These are phyloP conservation scores for Arabis alpina DNA, from an alignment of 345 rosid genomes.

Conservation along the genomic window DNA sequence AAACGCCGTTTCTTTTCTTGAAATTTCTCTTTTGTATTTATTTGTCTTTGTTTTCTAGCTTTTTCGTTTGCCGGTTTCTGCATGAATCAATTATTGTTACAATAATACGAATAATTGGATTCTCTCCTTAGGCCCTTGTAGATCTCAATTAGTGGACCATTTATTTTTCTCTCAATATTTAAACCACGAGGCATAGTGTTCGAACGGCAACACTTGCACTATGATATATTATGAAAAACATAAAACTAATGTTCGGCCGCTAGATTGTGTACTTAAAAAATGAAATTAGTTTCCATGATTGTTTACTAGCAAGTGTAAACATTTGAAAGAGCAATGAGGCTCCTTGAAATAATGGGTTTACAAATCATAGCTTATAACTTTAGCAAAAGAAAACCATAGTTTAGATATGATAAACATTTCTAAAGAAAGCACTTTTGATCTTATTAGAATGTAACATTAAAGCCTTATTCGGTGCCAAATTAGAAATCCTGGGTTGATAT, in stretches of 20 bases:
- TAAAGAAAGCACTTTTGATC: constrained; percentile 1
- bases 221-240: neutral
- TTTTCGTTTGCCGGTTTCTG: neutral
- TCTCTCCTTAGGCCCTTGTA: constrained; percentile 3
- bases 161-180: neutral
- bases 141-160: constrained; percentile 2
- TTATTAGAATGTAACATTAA: neutral
- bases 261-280: neutral
- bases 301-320: too few relatives aligned
- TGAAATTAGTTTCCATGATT: neutral
- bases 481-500: neutral
- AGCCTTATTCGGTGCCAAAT: constrained; percentile 30
- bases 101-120: constrained; percentile 7
- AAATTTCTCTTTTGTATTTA: constrained; percentile 6
- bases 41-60: constrained; percentile 20
- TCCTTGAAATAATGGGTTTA: neutral
- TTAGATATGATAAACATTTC: constrained; percentile 6
- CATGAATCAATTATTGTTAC: constrained; percentile 14
- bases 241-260: neutral
- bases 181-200: neutral
- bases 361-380: neutral
- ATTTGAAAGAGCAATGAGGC: constrained; percentile 1
- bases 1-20: constrained; percentile 28
- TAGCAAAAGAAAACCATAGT: constrained; percentile 18
- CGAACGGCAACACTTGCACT: neutral